These are phyloP conservation scores for Fraxinus sp. DNA, from an alignment of 305 asterid genomes.

Conservation along the genomic window DNA sequence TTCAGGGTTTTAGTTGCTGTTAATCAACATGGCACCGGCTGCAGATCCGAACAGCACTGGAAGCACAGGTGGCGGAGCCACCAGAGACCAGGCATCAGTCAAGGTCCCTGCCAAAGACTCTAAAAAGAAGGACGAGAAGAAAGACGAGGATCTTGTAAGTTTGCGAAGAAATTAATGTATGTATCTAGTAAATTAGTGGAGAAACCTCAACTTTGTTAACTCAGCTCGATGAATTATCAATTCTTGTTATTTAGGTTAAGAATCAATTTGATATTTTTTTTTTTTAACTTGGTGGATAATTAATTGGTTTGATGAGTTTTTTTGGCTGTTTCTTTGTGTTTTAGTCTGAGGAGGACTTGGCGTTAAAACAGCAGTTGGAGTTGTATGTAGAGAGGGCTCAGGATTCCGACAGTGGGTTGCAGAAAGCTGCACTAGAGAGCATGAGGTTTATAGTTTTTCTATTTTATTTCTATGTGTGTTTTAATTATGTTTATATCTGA, in stretches of 20 bases:
- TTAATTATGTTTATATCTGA: not conserved
- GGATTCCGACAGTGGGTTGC: conserved; percentile 82
- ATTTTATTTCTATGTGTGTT: not conserved
- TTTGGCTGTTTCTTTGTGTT: conserved; percentile 14
- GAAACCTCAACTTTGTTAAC: not conserved
- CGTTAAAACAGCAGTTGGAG: conserved; percentile 92
- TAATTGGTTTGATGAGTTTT: conserved; percentile 16
- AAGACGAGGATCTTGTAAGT: conserved; percentile 94
- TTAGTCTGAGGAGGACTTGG: conserved; percentile 96
- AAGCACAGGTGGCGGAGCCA: conserved; percentile 42
- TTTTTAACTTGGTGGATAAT: not conserved
- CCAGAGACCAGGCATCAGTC: conserved; percentile 48
- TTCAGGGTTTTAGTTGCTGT: conserved; percentile 35
- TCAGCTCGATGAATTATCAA: not conserved
- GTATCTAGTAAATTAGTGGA: not conserved
- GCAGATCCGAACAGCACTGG: conserved; percentile 58
- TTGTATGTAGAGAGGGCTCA: conserved; percentile 89
- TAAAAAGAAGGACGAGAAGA: conserved; percentile 83
- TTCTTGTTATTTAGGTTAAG: not conserved
- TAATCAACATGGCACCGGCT: conserved; percentile 54
- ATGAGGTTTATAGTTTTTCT: conserved; percentile 59
- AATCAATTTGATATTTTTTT: not conserved
- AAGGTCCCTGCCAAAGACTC: conserved; percentile 70
- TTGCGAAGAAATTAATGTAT: not conserved
- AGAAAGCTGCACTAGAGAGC: conserved; percentile 86